phyloP scores from a whole-genome alignment of 768 basidiomycete species.

The Podaxis carcinomalis region DNA sequence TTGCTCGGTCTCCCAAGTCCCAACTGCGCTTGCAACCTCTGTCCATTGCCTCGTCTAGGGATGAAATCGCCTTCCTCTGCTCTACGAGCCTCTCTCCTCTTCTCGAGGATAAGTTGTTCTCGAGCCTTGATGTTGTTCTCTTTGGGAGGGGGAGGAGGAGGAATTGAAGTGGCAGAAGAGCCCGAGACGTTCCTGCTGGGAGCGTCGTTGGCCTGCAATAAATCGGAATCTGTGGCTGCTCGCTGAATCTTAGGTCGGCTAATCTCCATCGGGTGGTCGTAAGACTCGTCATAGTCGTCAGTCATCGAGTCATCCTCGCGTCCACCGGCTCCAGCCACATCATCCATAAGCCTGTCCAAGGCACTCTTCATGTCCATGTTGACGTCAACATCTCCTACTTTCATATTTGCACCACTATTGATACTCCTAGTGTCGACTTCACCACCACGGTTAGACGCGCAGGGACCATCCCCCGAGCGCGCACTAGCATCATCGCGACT shows the following conservation, averaged over 20 bases:
- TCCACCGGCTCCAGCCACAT: conserved; percentile 46
- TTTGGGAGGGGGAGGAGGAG: conserved; percentile 52
- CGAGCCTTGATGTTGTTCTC: conserved; percentile 56
- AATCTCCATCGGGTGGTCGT: conserved; percentile 13
- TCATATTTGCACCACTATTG: conserved; percentile 29
- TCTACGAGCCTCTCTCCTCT: conserved; percentile 57
- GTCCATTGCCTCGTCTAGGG: conserved; percentile 10
- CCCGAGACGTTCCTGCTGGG: conserved; percentile 38
- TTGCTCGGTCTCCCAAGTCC: conserved; percentile 49
- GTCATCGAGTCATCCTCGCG: conserved; percentile 38
- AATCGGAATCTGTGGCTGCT: conserved; percentile 48
- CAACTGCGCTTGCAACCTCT: conserved; percentile 23
- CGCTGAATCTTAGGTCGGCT: conserved; percentile 35
- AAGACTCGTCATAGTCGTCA: conserved; percentile 33
- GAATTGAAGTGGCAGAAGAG: conserved; percentile 34
- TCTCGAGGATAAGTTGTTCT: conserved; percentile 69
- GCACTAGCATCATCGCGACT: conserved; percentile 17
- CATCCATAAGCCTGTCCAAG: conserved; percentile 69
- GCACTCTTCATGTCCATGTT: conserved; percentile 72
- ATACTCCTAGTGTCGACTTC: conserved; percentile 15
- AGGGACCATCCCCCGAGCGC: not conserved
- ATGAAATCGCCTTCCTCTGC: conserved; percentile 43
- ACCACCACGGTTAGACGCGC: not conserved
- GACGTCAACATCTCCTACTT: conserved; percentile 49
- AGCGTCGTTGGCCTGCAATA: conserved; percentile 33